phyloP scores from a whole-genome alignment of 1,284 basidiomycete genomes.

The Anthracocystis panici-leucophaei region DNA sequence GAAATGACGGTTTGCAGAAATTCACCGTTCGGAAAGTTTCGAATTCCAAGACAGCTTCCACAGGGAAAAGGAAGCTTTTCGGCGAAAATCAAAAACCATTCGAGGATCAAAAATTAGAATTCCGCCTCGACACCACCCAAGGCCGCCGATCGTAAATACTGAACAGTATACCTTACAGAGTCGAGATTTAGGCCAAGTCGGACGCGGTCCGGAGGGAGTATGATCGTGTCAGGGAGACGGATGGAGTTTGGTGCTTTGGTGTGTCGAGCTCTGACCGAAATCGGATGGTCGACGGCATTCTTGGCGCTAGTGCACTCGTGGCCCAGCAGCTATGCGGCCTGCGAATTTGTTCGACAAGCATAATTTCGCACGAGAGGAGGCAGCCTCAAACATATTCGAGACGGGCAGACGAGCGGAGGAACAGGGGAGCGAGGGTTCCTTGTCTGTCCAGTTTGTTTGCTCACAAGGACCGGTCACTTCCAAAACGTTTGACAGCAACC shows the following conservation, averaged over 20 bases:
- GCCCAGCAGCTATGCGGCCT: no score
- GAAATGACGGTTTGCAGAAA: constrained; percentile 7
- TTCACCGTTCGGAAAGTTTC: constrained; percentile 40
- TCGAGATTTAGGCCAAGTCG: no score
- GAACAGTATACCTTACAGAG: no score
- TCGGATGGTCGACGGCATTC: constrained; percentile 29
- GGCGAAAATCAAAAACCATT: constrained; percentile 9
- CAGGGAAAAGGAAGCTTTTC: constrained; percentile 16
- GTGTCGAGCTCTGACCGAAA: constrained; percentile 19
- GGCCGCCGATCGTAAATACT: no score
- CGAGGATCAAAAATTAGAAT: no score
- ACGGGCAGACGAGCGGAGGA: not conserved
- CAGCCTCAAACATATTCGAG: not conserved
- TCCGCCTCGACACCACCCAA: no score
- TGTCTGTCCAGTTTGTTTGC: no score
- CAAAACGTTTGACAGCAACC: constrained; percentile 10
- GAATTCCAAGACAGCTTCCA: no score
- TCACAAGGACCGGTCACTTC: constrained; percentile 18
- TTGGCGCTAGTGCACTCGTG: not conserved
- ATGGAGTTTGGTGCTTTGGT: constrained; percentile 15
- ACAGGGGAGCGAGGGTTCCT: not conserved
- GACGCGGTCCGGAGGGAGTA: constrained; percentile 11
- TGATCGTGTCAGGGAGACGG: not conserved
- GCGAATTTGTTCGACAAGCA: not conserved
- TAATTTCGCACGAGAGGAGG: constrained; percentile 1